Evolutionary conservation across 345 rosid species (phyloP).

Genomic region (Aquilaria yunnanensis): DNA sequence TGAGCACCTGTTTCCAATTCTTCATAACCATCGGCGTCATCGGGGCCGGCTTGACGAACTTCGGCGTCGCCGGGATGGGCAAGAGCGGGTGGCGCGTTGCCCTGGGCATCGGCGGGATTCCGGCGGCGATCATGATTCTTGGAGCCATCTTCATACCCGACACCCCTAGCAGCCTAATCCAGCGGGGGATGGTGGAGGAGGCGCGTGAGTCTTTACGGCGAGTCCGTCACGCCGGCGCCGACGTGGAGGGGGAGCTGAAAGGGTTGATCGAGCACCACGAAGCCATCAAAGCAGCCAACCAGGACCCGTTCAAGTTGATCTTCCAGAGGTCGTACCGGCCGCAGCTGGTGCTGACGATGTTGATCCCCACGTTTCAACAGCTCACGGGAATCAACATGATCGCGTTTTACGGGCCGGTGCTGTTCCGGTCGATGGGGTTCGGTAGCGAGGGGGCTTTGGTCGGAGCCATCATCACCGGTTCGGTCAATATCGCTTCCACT

Average conservation of each 20-base stretch:
- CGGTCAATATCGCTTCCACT: neutral
- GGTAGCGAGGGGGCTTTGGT: constrained; percentile 7
- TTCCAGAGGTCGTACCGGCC: constrained; percentile 6
- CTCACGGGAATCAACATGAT: constrained; percentile 6
- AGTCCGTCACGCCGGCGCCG: neutral
- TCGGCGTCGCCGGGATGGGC: constrained; percentile 5
- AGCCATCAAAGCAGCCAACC: neutral
- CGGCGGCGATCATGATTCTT: neutral
- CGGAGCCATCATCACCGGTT: neutral
- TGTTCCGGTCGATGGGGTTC: constrained; percentile 8
- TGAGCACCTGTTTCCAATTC: constrained; percentile 24
- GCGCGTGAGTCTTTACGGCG: neutral
- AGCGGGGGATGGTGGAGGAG: constrained; percentile 3
- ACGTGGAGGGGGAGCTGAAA: constrained; percentile 1
- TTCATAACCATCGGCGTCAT: constrained; percentile 22
- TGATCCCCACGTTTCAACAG: constrained; percentile 6
- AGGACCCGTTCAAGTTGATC: constrained; percentile 3
- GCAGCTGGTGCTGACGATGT: constrained; percentile 6
- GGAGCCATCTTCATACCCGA: constrained; percentile 9
- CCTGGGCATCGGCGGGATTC: neutral
- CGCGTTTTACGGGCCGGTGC: neutral
- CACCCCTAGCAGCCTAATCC: constrained; percentile 11
- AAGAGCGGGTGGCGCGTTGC: constrained; percentile 29
- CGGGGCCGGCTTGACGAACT: constrained; percentile 17
- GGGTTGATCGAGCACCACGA: neutral